Percentiles rank a stretch among this genome's conserved stretches.
Evolutionary conservation across 352 stramenopile genomes (phyloP).

Genomic region (Pythium brachiatum): DNA sequence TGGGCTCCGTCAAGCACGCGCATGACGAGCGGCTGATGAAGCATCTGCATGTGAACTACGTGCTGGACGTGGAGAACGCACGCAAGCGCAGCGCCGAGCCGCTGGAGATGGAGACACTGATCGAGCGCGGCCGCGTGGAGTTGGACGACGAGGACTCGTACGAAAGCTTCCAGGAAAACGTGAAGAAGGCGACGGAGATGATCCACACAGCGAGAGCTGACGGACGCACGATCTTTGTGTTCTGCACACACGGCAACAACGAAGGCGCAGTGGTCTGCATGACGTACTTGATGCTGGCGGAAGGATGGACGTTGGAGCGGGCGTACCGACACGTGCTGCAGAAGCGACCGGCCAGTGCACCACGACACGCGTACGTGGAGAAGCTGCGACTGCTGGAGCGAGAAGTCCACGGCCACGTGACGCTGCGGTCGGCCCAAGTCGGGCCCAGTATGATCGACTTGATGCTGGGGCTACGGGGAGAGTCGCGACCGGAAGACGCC

Average conservation of each 20-base stretch:
- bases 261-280: slow-evolving; percentile 70
- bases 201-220: slow-evolving; percentile 36
- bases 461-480: slow-evolving; percentile 58
- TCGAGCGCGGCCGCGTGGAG: slow-evolving; percentile 43
- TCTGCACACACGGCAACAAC: slow-evolving; percentile 71
- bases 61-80: slow-evolving; percentile 65
- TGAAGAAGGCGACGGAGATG: slow-evolving; percentile 44
- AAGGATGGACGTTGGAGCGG: slow-evolving; percentile 59
- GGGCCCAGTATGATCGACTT: slow-evolving; percentile 76
- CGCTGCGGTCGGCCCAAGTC: slow-evolving; percentile 54
- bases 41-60: slow-evolving; percentile 45
- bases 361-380: slow-evolving; percentile 63
- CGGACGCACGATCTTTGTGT: slow-evolving; percentile 60
- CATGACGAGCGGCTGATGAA: slow-evolving; percentile 54
- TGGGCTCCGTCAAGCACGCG: slow-evolving; percentile 60
- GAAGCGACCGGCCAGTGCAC: slow-evolving; percentile 54
- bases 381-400: slow-evolving; percentile 56
- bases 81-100: slow-evolving; percentile 39
- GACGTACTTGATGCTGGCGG: slow-evolving; percentile 54
- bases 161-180: slow-evolving; percentile 48
- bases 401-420: slow-evolving; percentile 58
- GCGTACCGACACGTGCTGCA: slow-evolving; percentile 61
- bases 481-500: slow-evolving; percentile 33
- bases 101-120: slow-evolving; percentile 20
- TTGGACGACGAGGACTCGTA: slow-evolving; percentile 66